Evolutionary conservation across 2,329 filamentous ascomycete genomes (phyloP), one percentile per base, ranked within the genome.

Genomic region (Tetracladium maxilliforme): DNA sequence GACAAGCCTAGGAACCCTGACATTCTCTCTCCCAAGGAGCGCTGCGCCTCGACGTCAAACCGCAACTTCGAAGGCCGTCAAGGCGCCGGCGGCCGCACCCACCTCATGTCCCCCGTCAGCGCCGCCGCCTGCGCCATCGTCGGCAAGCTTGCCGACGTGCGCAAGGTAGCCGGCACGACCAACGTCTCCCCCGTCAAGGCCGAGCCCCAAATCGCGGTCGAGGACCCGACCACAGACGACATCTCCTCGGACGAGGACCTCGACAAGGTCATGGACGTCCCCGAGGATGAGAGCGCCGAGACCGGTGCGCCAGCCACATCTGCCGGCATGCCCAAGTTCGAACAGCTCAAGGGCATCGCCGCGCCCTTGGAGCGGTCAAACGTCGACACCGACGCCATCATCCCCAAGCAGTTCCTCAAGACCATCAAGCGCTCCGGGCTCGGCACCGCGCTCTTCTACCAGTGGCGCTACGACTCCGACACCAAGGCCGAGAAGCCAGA

Each of bases 361-460:
- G 90, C 86, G 8, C 82, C 83, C 3, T 59, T 98, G 52, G 80
- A 93, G 33, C 72, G 79, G 41, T 65, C 78, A 37, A 98, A 98
- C 50, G 74, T 94, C 40, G 90, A 98, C 58, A 98, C 90, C n/a
- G 90, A 98, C 44, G 87, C 87, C 45, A 94, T 95, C 53, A 98
- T 98, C 39, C 90, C 90, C 36, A 98, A 98, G 57, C 90, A 98
- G 51, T 98, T 95, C 61, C 69, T 98, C 35, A 98, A 95, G 63
- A 98, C 90, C 20, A 95, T 95, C 57, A 95, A 95, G 67, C 82
- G 90, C 30, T 92, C 87, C 3, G 90, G 90, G 36, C 78, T 98
- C 7, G 86, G 86, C 30, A 67, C 61, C 14, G 87, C 87, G 19
- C 70, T 92, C 26, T 98, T 98, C 65, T 70, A 86, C 49, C 74